Evolutionary conservation across 2,329 filamentous ascomycete species (phyloP).

Genomic region (Aspergillus quadrilineatus): DNA sequence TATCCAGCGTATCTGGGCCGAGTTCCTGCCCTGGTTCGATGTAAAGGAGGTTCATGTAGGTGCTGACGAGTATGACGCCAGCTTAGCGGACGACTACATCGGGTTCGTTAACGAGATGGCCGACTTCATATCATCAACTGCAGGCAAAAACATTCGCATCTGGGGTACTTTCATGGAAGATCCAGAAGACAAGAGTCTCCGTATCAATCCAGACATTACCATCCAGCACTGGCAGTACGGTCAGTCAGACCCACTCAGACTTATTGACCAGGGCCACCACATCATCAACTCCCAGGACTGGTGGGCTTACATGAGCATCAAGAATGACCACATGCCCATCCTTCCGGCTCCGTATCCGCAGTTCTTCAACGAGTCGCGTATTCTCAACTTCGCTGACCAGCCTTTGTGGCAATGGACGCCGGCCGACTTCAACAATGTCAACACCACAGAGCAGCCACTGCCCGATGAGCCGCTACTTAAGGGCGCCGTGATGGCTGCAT

Average conservation of each 20-base stretch:
- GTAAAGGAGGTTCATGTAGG: conserved; percentile 57
- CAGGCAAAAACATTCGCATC: conserved; percentile 51
- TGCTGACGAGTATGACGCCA: conserved; percentile 55
- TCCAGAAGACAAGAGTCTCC: conserved; percentile 33
- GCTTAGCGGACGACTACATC: conserved; percentile 51
- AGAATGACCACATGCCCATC: conserved; percentile 56
- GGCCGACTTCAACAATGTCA: conserved; percentile 52
- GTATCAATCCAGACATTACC: conserved; percentile 48
- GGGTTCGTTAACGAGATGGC: conserved; percentile 55
- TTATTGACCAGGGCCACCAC: conserved; percentile 49
- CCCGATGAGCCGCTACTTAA: conserved; percentile 39
- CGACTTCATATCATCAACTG: conserved; percentile 43
- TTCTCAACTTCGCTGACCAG: conserved; percentile 52
- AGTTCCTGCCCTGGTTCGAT: conserved; percentile 58
- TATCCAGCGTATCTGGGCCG: conserved; percentile 55
- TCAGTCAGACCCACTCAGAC: conserved; percentile 52
- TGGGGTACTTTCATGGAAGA: conserved; percentile 55
- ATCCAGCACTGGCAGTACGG: conserved; percentile 59
- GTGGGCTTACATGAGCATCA: conserved; percentile 57
- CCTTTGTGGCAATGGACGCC: conserved; percentile 49
- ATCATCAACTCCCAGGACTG: conserved; percentile 57
- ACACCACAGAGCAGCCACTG: conserved; percentile 50
- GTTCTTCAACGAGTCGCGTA: conserved; percentile 48
- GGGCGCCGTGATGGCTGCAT: conserved; percentile 52
- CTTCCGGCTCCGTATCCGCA: conserved; percentile 49